A percentile compares a stretch with the other conserved stretches of the same genome.
Evolutionary conservation across 441 rosid genomes (phyloP).

Genomic region (Lepidium campestre): DNA sequence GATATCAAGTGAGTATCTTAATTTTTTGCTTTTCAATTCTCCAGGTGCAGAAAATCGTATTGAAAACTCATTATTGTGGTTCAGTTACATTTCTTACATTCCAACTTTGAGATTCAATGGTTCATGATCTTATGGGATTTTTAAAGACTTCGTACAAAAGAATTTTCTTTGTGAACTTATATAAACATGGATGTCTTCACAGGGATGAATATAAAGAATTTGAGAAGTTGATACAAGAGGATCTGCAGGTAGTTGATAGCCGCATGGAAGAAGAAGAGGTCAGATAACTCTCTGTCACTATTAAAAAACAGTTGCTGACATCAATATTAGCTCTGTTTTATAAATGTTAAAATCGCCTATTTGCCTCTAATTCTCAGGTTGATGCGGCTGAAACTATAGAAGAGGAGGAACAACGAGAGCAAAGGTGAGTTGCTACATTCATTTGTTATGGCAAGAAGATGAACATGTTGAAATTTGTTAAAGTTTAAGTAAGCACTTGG

Average conservation of each 20-base stretch:
- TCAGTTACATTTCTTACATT: not conserved
- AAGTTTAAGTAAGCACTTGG: not conserved
- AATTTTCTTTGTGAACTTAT: not conserved
- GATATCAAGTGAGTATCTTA: conserved; percentile 72
- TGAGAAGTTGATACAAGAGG: conserved; percentile 88
- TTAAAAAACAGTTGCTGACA: not conserved
- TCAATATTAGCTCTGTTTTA: not conserved
- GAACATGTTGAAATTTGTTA: not conserved
- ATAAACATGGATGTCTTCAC: conserved; percentile 6
- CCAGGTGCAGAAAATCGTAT: not conserved
- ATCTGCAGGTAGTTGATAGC: conserved; percentile 76
- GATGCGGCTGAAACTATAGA: conserved; percentile 94
- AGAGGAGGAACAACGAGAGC: conserved; percentile 83
- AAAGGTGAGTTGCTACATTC: conserved; percentile 41
- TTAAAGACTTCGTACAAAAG: not conserved
- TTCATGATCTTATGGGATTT: not conserved
- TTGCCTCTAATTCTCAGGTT: conserved; percentile 41
- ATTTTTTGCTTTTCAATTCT: not conserved
- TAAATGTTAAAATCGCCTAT: not conserved
- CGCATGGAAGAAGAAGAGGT: conserved; percentile 99
- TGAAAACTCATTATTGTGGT: not conserved
- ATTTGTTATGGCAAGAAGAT: not conserved
- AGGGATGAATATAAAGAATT: conserved; percentile 96
- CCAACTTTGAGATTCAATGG: not conserved
- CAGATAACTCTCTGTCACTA: not conserved